A percentile compares a stretch with the other conserved stretches of the same genome.
Evolutionary conservation across 2,329 filamentous ascomycete genomes (phyloP).

Genomic region (Ampelomyces quisqualis): DNA sequence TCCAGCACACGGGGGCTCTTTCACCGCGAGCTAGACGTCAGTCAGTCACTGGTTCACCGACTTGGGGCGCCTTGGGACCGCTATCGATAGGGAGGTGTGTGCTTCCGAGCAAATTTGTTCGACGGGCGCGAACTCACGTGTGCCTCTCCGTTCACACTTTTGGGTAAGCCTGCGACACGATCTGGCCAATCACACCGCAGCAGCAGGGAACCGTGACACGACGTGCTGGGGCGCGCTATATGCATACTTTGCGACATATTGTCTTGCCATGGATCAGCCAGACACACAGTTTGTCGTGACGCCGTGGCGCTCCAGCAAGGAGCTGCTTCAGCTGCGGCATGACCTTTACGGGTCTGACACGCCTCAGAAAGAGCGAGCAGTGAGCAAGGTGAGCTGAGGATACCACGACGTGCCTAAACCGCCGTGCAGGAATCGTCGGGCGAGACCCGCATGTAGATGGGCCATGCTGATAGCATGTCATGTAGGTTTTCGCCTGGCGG

Average conservation of each 20-base stretch:
- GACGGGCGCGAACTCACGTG: slow-evolving; percentile 5
- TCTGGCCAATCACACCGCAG: slow-evolving; percentile 12
- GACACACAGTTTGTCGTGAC: slow-evolving; percentile 61
- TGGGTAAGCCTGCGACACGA: slow-evolving; percentile 2
- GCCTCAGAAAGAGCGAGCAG: slow-evolving; percentile 38
- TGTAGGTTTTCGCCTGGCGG: slow-evolving; percentile 39
- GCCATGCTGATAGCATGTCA: slow-evolving; percentile 18
- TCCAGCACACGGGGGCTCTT: slow-evolving; percentile 5
- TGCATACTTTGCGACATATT: not conserved
- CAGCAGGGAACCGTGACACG: not conserved
- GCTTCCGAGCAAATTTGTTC: slow-evolving; percentile 2
- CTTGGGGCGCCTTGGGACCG: not conserved
- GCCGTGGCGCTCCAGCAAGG: slow-evolving; percentile 67
- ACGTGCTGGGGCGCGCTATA: slow-evolving; percentile 1
- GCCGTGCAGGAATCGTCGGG: not conserved
- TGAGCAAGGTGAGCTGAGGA: slow-evolving; percentile 41
- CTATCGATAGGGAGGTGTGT: slow-evolving; percentile 7
- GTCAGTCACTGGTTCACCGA: no score
- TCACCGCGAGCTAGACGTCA: not conserved
- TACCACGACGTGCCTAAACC: not conserved
- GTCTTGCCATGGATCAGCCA: slow-evolving; percentile 14
- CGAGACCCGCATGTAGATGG: not conserved
- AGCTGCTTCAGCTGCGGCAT: slow-evolving; percentile 65
- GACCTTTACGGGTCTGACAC: slow-evolving; percentile 59
- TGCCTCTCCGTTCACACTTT: not conserved